Evolutionary conservation across 805 yeast species (phyloP).

Genomic region (Candida loeiensis): DNA sequence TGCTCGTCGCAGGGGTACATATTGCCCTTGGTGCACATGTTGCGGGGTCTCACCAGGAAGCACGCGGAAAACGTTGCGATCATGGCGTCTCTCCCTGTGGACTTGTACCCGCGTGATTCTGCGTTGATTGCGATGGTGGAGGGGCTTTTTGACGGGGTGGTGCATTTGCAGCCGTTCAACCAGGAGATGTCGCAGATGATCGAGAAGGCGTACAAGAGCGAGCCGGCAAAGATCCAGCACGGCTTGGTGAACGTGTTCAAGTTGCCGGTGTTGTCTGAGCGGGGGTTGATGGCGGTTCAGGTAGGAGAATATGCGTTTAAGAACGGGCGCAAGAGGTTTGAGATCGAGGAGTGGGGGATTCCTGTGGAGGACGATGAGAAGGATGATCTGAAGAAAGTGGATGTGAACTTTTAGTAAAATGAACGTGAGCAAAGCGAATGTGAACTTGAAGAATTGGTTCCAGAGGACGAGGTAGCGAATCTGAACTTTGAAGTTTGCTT

Average conservation of each 20-base stretch:
- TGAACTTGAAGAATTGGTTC: not conserved
- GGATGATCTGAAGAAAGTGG: slow-evolving; percentile 14
- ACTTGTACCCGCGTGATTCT: slow-evolving; percentile 56
- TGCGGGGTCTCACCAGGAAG: slow-evolving; percentile 52
- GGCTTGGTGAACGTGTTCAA: slow-evolving; percentile 78
- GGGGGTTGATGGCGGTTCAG: slow-evolving; percentile 76
- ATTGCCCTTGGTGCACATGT: slow-evolving; percentile 57
- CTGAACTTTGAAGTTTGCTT: too few species aligned
- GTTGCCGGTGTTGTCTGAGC: slow-evolving; percentile 66
- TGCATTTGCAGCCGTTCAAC: slow-evolving; percentile 78
- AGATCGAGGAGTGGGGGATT: slow-evolving; percentile 93
- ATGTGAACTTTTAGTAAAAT: slow-evolving; percentile 3
- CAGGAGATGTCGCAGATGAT: slow-evolving; percentile 64
- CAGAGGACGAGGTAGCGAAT: not conserved
- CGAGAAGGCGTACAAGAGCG: slow-evolving; percentile 66
- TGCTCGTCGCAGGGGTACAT: slow-evolving; percentile 45
- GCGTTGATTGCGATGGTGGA: slow-evolving; percentile 51
- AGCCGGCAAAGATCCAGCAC: slow-evolving; percentile 75
- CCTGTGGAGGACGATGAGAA: slow-evolving; percentile 84
- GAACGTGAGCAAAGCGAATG: not conserved
- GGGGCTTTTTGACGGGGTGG: slow-evolving; percentile 57
- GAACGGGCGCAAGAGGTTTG: slow-evolving; percentile 78
- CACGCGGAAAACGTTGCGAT: slow-evolving; percentile 46
- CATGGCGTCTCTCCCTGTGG: slow-evolving; percentile 57
- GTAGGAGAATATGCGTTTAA: slow-evolving; percentile 80